These are phyloP conservation scores for Acanthamoeba castellanii DNA, from an alignment of 208 protist species.

Conservation along the genomic window DNA sequence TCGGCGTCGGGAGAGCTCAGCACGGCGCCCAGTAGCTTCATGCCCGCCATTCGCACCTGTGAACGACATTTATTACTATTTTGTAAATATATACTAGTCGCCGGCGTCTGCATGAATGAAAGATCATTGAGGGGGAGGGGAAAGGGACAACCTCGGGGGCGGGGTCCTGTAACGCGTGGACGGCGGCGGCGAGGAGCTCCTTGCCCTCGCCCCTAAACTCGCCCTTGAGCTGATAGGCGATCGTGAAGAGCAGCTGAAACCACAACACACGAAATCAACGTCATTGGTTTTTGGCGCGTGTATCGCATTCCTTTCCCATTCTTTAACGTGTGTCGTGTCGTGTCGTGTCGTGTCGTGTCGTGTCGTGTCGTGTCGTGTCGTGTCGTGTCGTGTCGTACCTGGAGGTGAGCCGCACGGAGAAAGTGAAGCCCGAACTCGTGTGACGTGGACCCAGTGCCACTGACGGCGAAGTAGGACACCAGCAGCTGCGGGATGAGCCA, in stretches of 20 bases:
- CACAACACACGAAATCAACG: background rate
- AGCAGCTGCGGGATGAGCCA: slow-evolving; percentile 37
- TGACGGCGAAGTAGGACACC: background rate
- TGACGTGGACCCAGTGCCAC: background rate
- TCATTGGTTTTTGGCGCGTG: background rate
- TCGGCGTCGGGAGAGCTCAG: background rate
- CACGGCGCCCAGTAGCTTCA: slow-evolving; percentile 40
- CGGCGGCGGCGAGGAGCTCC: background rate
- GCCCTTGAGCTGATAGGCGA: slow-evolving; percentile 38
- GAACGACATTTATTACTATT: too few relatives aligned
- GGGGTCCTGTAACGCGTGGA: background rate
- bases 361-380: too few relatives aligned
- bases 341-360: too few relatives aligned
- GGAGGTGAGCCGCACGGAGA: slow-evolving; percentile 7
- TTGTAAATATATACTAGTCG: too few relatives aligned
- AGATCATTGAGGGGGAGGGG: background rate
- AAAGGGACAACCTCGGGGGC: background rate
- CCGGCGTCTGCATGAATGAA: background rate
- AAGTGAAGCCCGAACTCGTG: slow-evolving; percentile 3
- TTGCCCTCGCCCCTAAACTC: background rate
- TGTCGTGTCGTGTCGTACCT: background rate
- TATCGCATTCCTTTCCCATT: too few relatives aligned
- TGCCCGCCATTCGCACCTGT: slow-evolving; percentile 17
- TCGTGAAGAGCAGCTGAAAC: slow-evolving; percentile 47
- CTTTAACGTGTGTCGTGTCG: background rate